Conservation (phyloP, 139 green algal genomes). For the Tetradesmus lagerheimii region DNA sequence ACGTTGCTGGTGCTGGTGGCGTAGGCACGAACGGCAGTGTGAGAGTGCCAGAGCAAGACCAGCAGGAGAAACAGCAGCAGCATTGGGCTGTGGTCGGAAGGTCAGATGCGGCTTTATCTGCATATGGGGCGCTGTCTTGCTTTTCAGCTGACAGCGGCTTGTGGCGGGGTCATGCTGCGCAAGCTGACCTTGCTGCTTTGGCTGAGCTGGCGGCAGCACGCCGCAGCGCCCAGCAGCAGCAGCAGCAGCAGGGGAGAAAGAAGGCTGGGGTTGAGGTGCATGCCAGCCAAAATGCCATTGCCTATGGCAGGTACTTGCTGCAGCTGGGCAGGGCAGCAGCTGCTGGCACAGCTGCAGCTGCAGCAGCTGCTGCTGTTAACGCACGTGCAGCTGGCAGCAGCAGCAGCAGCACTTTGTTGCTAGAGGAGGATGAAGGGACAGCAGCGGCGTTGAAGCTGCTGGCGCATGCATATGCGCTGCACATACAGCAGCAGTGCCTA, state of each 20-base stretch:
- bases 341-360: not conserved
- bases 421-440: constrained; percentile 14
- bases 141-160: constrained; percentile 4
- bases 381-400: constrained; percentile 4
- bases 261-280: not conserved
- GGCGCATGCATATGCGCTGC: constrained; percentile 47
- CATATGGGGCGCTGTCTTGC: constrained; percentile 15
- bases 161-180: not conserved
- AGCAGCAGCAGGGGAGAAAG: constrained; percentile 9
- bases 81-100: not conserved
- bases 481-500: constrained; percentile 51
- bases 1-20: not conserved
- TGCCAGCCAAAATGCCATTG: constrained; percentile 15
- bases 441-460: constrained; percentile 38
- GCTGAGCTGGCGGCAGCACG: constrained; percentile 8
- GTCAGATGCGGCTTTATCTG: not conserved
- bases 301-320: constrained; percentile 35
- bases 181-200: not conserved
- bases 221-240: constrained; percentile 5
- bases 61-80: not conserved
- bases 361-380: constrained; percentile 1
- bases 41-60: not conserved
- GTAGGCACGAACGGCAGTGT: not conserved
- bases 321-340: constrained; percentile 40
- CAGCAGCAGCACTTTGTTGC: not conserved